Evolutionary conservation across 164 flowering plant genomes (phyloP).

Genomic region (Vitis vinifera): ASM3070453v1 NC_081823.1:2346001-2346500

Average conservation of each 20-base stretch:
- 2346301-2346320: constrained; percentile 1
- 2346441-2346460: too few species aligned
- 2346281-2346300: neutral
- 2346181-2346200: neutral
- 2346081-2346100: too few species aligned
- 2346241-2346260: neutral
- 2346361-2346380: too few species aligned
- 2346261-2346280: constrained; percentile 2
- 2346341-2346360: constrained; percentile 3
- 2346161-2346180: neutral
- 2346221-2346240: neutral
- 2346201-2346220: neutral
- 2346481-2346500: too few species aligned
- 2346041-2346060: neutral
- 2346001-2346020: neutral
- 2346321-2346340: neutral
- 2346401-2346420: too few species aligned
- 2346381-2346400: too few species aligned
- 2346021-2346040: neutral
- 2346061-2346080: neutral
- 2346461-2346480: too few species aligned
- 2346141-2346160: neutral
- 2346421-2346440: too few species aligned
- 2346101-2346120: neutral
- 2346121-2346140: neutral